Conservation (phyloP, 1,284 basidiomycete genomes). For the Leccinum holopus region DNA sequence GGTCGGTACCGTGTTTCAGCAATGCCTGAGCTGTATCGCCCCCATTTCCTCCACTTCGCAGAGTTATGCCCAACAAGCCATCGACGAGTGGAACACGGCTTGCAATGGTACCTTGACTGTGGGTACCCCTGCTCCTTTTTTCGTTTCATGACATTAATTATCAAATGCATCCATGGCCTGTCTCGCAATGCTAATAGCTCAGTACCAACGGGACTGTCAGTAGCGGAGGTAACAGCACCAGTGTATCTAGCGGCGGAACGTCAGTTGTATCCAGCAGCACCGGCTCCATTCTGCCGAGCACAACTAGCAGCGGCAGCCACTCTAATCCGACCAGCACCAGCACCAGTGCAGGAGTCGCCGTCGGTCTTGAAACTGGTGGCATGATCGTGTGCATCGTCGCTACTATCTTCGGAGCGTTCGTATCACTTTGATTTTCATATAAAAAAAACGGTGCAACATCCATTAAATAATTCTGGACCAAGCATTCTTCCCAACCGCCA, state of each 20-base stretch:
- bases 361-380: conserved; percentile 9
- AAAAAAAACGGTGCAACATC: background rate
- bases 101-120: conserved; percentile 24
- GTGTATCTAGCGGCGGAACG: background rate
- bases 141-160: background rate
- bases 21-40: conserved; percentile 25
- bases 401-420: conserved; percentile 7
- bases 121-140: background rate
- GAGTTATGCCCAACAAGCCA: conserved; percentile 6
- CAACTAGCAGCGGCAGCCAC: background rate
- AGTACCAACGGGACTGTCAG: background rate
- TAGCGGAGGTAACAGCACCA: background rate
- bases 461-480: background rate
- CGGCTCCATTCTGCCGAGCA: background rate
- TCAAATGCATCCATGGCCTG: background rate
- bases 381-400: conserved; percentile 5
- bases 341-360: conserved; percentile 3
- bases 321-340: background rate
- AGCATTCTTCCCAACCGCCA: background rate
- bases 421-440: conserved; percentile 10
- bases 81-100: conserved; percentile 17
- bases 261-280: background rate
- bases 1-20: conserved; percentile 14
- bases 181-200: conserved; percentile 14
- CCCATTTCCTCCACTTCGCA: background rate